These are phyloP conservation scores for Geotrichum histeridarum DNA, from an alignment of 1,139 yeast genomes.

Conservation along the genomic window DNA sequence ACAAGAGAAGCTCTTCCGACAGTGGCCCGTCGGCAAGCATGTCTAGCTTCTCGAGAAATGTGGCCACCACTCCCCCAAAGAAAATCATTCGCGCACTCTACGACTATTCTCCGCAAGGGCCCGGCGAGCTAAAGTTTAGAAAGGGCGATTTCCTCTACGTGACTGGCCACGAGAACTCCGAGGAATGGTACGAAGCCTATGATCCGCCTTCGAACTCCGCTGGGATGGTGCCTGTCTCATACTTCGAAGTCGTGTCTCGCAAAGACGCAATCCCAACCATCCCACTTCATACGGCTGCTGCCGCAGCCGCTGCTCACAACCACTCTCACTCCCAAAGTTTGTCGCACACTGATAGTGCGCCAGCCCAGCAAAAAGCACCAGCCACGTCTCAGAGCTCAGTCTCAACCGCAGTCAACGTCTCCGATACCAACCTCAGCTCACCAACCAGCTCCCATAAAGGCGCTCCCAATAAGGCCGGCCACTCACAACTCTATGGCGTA, in stretches of 20 bases:
- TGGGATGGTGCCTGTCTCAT: conserved; percentile 84
- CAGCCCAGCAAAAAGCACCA: not conserved
- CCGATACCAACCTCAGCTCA: conserved; percentile 7
- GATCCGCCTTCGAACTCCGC: conserved; percentile 75
- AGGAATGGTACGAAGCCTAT: conserved; percentile 83
- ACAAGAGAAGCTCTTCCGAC: conserved; percentile 30
- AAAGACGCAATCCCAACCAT: conserved; percentile 43
- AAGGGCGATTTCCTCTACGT: conserved; percentile 91
- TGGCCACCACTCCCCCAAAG: conserved; percentile 51
- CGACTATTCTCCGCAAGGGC: conserved; percentile 72
- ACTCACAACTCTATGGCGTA: conserved; percentile 52
- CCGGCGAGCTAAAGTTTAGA: conserved; percentile 71
- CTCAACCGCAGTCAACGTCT: not conserved
- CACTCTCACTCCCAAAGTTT: not conserved
- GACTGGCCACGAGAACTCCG: conserved; percentile 52
- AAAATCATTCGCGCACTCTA: conserved; percentile 80
- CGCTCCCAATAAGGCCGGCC: conserved; percentile 9
- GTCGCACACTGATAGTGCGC: not conserved
- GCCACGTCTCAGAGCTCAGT: not conserved
- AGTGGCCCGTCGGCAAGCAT: conserved; percentile 1
- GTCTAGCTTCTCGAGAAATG: conserved; percentile 9
- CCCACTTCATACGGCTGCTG: conserved; percentile 27
- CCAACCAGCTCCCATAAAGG: conserved; percentile 3
- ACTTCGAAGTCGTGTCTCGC: conserved; percentile 75
- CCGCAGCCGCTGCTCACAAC: conserved; percentile 10